Evolutionary conservation across 148 eudicot species (phyloP).

Genomic region (Rheum nobile): DNA sequence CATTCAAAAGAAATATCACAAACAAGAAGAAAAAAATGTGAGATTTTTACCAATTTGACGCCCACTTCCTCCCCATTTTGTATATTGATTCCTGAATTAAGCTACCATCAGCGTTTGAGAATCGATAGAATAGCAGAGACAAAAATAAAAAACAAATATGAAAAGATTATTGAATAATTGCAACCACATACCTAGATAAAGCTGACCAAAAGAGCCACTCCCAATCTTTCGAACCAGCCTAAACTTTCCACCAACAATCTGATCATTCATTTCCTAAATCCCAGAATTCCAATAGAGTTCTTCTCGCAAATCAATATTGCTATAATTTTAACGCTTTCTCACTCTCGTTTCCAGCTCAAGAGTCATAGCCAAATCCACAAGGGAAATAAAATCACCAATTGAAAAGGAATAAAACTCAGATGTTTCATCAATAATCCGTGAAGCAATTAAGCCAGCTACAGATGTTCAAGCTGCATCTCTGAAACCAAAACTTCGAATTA

Average conservation of each 20-base stretch:
- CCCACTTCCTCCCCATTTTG: slow-evolving; percentile 8
- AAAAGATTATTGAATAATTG: background rate
- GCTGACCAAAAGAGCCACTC: slow-evolving; percentile 14
- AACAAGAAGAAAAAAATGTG: background rate
- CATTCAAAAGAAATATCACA: background rate
- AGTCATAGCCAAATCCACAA: background rate
- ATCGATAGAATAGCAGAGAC: background rate
- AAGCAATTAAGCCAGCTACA: background rate
- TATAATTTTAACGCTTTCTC: background rate
- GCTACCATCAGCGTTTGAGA: background rate
- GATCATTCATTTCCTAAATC: slow-evolving; percentile 9
- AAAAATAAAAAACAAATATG: background rate
- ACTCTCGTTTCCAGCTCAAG: background rate
- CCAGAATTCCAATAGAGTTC: background rate
- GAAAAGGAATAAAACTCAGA: background rate
- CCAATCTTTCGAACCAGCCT: slow-evolving; percentile 11
- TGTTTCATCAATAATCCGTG: background rate
- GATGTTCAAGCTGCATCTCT: background rate
- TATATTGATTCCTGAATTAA: background rate
- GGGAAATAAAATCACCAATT: background rate
- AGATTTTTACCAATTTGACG: background rate
- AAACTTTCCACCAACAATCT: slow-evolving; percentile 9
- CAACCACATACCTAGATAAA: slow-evolving; percentile 8
- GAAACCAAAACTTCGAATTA: background rate
- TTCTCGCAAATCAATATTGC: background rate